These are phyloP conservation scores for Amanita thiersii DNA, from an alignment of 768 basidiomycete genomes.

Conservation along the genomic window DNA sequence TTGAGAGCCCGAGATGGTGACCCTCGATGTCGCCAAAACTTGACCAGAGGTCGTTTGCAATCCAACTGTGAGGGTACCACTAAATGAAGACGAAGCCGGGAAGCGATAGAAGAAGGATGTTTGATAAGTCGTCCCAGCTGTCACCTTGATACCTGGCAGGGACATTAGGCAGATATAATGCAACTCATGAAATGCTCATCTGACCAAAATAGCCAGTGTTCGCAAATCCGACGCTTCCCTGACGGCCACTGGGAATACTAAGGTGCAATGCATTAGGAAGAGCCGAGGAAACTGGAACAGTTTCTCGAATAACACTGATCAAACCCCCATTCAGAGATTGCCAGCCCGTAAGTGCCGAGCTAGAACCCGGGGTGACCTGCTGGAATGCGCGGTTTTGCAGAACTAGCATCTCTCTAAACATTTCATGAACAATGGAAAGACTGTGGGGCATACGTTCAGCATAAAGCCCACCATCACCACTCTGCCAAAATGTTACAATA, in stretches of 20 bases:
- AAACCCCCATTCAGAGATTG: constrained; percentile 34
- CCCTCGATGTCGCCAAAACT: constrained; percentile 31
- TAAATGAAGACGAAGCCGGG: constrained; percentile 32
- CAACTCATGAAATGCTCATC: background rate
- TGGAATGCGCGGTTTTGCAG: constrained; percentile 67
- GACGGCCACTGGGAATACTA: constrained; percentile 28
- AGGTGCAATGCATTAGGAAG: constrained; percentile 58
- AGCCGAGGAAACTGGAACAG: constrained; percentile 43
- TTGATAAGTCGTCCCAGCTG: constrained; percentile 42
- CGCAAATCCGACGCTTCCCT: constrained; percentile 40
- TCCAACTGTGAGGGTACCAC: constrained; percentile 31
- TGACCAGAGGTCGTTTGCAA: constrained; percentile 37
- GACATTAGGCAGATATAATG: background rate
- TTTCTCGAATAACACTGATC: constrained; percentile 43
- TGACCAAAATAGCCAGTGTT: constrained; percentile 53
- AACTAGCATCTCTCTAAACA: constrained; percentile 28
- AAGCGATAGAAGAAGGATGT: constrained; percentile 57
- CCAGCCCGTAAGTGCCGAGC: constrained; percentile 46
- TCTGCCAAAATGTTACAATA: constrained; percentile 3
- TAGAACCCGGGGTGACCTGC: constrained; percentile 48
- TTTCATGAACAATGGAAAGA: constrained; percentile 10
- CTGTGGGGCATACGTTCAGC: constrained; percentile 10
- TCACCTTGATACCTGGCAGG: constrained; percentile 43
- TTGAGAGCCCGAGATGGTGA: constrained; percentile 31
- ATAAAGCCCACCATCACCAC: constrained; percentile 12